These are phyloP conservation scores for Epipyxis sp. DNA, from an alignment of 108 stramenopile species.

Conservation along the genomic window DNA sequence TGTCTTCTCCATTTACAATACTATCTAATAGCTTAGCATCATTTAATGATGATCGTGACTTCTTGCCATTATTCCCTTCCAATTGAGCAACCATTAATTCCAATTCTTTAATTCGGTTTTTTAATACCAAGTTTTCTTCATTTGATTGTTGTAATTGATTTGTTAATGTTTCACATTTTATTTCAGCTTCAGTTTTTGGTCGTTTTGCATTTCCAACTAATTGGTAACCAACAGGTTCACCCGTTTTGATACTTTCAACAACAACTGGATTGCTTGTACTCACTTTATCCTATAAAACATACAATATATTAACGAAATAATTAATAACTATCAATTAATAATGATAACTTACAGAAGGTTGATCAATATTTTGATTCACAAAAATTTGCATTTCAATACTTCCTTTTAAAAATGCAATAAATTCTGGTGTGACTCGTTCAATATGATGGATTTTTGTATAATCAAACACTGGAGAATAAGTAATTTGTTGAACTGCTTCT, in stretches of 20 bases:
- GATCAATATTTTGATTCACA: slow-evolving; percentile 25
- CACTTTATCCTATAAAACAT: background rate
- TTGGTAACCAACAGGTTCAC: slow-evolving; percentile 25
- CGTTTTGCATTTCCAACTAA: background rate
- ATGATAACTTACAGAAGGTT: background rate
- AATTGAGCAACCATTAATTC: background rate
- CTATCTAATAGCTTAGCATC: background rate
- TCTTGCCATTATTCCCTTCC: background rate
- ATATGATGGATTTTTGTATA: slow-evolving; percentile 39
- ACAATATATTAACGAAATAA: background rate
- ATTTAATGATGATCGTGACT: background rate
- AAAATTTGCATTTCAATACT: slow-evolving; percentile 24
- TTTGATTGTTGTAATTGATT: background rate
- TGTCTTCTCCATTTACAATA: background rate
- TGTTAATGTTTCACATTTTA: background rate
- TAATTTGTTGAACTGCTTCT: slow-evolving; percentile 29
- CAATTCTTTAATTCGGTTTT: background rate
- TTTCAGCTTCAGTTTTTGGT: background rate
- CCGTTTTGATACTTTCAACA: background rate
- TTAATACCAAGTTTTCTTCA: background rate
- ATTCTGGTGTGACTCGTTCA: slow-evolving; percentile 39
- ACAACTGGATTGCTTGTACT: slow-evolving; percentile 7
- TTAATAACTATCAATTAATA: background rate
- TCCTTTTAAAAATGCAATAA: slow-evolving; percentile 34
- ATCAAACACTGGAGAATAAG: slow-evolving; percentile 36